These are phyloP conservation scores for Globomyces pollinis-pini DNA, from an alignment of 192 early-diverging fungal species.

Conservation along the genomic window DNA sequence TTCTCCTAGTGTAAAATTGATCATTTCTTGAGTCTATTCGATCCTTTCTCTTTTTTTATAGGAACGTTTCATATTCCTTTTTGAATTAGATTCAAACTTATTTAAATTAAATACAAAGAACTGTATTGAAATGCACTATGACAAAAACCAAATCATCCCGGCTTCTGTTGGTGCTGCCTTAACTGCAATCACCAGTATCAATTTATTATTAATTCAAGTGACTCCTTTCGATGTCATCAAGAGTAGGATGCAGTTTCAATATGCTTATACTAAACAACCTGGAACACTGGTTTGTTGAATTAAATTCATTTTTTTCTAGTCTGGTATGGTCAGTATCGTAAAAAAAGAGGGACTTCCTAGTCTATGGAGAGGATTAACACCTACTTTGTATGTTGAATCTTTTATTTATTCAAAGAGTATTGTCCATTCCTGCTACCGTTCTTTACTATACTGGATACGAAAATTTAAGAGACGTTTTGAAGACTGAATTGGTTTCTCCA, in stretches of 20 bases:
- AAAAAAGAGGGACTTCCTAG: conserved; percentile 68
- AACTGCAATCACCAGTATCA: neutral
- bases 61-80: too few species aligned
- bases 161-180: neutral
- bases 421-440: conserved; percentile 84
- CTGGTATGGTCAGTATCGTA: conserved; percentile 69
- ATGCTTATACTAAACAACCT: neutral
- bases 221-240: conserved; percentile 89
- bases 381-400: too few species aligned
- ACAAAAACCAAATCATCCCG: conserved; percentile 2
- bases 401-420: too few species aligned
- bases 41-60: too few species aligned
- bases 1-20: too few species aligned
- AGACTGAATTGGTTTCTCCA: conserved; percentile 27
- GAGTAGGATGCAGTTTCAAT: conserved; percentile 64
- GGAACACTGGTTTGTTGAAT: neutral
- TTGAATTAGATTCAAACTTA: too few species aligned
- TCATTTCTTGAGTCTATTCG: too few species aligned
- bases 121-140: neutral
- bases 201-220: conserved; percentile 32
- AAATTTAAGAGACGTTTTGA: conserved; percentile 53
- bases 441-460: conserved; percentile 97
- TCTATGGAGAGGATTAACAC: conserved; percentile 81
- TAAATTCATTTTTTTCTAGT: conserved; percentile 15
- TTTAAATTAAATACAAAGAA: too few species aligned